Evolutionary conservation across 75 land plant genomes (phyloP), one percentile per base, ranked within the genome.

Genomic region (Ceratopteris richardii): DNA sequence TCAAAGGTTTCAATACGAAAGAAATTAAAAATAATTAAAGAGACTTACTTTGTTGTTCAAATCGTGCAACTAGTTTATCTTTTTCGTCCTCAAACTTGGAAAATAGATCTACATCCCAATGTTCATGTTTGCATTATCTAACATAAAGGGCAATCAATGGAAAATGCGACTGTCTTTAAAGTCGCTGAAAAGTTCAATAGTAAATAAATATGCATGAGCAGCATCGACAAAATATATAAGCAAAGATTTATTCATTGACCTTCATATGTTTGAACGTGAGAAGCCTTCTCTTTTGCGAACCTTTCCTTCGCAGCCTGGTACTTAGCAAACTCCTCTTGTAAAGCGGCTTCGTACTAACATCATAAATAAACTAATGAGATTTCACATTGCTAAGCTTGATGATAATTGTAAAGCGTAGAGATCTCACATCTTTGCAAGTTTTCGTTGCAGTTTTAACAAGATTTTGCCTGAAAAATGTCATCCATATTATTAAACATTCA

Each of bases 391-490:
- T 17, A 28, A 18, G 31, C 9, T 0, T 23, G 20, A n/a, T 14
- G 7, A 29, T 12, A 1, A 30, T 57, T 17, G 40, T 23, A 30
- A 19, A 29, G 13, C n/a, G 26, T 4, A 33, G 9, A 33, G 37
- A n/a, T n/a, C 37, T 50, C 3, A 86, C 90, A 75, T 86, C 90
- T 68, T 82, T 86, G 27, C 77, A 79, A 55, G 66, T 79, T 68
- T 82, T 86, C 9, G 76, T 71, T 1, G 85, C 69, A 27, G 76
- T 67, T 63, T 74, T 86, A 6, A 78, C 57, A 55, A 79, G 67
- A 53, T 0, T 74, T 59, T 82, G 90, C 70, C 90, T 86, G 80
- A 4, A 61, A 36, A 21, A 46, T 33, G 3, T 33, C 37, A 33
- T 33, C 37, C 9, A 33, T 9, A 3, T 9, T 33, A 9, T 33